phyloP scores from a whole-genome alignment of 768 basidiomycete species.

The Rhizopogon sp. region DNA sequence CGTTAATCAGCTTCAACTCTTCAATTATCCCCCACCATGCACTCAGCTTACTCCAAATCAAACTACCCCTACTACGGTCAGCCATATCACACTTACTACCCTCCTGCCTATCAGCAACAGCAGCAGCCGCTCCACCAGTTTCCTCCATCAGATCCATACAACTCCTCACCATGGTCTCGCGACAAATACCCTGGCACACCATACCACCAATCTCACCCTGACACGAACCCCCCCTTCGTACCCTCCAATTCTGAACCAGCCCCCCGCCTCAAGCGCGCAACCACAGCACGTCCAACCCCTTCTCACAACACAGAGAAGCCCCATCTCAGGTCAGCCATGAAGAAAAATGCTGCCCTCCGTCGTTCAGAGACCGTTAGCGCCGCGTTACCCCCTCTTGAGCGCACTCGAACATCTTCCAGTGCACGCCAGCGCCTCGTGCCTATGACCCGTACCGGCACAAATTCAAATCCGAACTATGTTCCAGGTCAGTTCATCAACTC shows the following conservation, averaged over 20 bases:
- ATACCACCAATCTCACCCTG: constrained; percentile 22
- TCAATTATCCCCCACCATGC: constrained; percentile 17
- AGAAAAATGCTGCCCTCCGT: constrained; percentile 33
- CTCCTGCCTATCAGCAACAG: constrained; percentile 23
- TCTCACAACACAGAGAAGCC: constrained; percentile 20
- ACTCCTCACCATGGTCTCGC: constrained; percentile 31
- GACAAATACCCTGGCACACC: constrained; percentile 27
- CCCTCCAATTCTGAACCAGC: constrained; percentile 19
- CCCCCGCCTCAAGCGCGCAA: constrained; percentile 31
- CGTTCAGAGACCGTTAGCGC: constrained; percentile 19
- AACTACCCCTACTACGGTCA: constrained; percentile 44
- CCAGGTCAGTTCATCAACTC: constrained; percentile 18
- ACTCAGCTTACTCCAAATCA: constrained; percentile 28
- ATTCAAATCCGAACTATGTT: constrained; percentile 29
- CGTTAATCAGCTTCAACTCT: neutral
- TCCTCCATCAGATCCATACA: constrained; percentile 18
- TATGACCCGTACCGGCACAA: constrained; percentile 29
- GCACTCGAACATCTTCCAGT: constrained; percentile 41
- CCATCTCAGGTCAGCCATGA: constrained; percentile 55
- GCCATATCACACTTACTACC: constrained; percentile 33
- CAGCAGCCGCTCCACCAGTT: constrained; percentile 11
- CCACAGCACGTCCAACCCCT: constrained; percentile 19
- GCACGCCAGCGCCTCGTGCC: constrained; percentile 26
- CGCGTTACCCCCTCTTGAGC: constrained; percentile 20
- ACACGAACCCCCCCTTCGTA: constrained; percentile 16